phyloP scores from a whole-genome alignment of 2,329 filamentous ascomycete species.

The Thermothelomyces thermophilus region DNA sequence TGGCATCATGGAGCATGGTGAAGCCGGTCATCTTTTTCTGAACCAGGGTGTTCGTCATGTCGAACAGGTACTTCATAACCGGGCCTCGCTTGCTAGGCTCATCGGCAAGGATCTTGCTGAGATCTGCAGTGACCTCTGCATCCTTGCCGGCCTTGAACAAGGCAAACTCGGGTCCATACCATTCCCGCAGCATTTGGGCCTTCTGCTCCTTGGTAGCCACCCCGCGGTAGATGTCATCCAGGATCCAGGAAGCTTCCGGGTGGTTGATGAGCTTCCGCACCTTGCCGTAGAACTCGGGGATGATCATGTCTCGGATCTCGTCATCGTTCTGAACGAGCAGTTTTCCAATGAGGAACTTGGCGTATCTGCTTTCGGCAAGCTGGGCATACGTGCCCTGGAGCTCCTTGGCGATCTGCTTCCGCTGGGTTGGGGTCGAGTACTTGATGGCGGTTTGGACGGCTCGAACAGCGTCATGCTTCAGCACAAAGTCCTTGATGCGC shows the following conservation, averaged over 20 bases:
- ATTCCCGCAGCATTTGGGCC: slow-evolving; percentile 77
- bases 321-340: slow-evolving; percentile 85
- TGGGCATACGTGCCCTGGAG: slow-evolving; percentile 77
- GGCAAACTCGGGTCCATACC: slow-evolving; percentile 92
- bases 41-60: slow-evolving; percentile 84
- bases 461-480: slow-evolving; percentile 97
- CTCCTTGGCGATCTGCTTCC: slow-evolving; percentile 79
- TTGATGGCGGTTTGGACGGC: slow-evolving; percentile 96
- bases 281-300: slow-evolving; percentile 91
- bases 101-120: slow-evolving; percentile 66
- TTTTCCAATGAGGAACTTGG: slow-evolving; percentile 96
- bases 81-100: slow-evolving; percentile 79
- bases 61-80: slow-evolving; percentile 78
- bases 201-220: slow-evolving; percentile 84
- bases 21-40: slow-evolving; percentile 97
- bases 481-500: slow-evolving; percentile 87
- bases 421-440: slow-evolving; percentile 79
- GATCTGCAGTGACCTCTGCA: slow-evolving; percentile 54
- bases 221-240: slow-evolving; percentile 92
- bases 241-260: slow-evolving; percentile 91
- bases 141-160: slow-evolving; percentile 60
- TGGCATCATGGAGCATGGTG: slow-evolving; percentile 95
- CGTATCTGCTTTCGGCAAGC: slow-evolving; percentile 90
- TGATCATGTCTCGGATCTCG: slow-evolving; percentile 79
- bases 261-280: slow-evolving; percentile 93